Base-by-base conservation (phyloP, 2,329 filamentous ascomycete genomes). In the Fusarium mundagurra region DNA sequence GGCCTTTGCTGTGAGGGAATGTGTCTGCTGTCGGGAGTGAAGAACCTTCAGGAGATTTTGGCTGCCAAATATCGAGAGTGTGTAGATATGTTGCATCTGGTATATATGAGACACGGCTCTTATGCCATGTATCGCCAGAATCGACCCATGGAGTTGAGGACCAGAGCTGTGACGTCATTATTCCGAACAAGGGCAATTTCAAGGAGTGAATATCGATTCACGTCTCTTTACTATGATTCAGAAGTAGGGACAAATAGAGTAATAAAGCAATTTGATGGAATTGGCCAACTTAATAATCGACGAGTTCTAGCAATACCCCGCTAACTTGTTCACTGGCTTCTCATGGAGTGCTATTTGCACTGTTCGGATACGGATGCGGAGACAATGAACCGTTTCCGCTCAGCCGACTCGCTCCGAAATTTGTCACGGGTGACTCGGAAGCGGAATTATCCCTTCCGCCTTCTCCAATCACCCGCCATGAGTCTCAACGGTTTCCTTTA, bases 181-280 rank as follows among this genome's bases (percentile, higher is more conserved):
- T 29, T 18, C 2, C 8, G 5, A 22, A 2, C 0, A 14, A 9
- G 2, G 0, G 2, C 8, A 7, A 24, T 50, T 10, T n/a, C 1
- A 24, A 18, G 5, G 8, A 1, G 5, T 7, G 16, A 14, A 24
- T 18, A 18, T 14, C 8, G 0, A 5, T 33, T 1, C 0, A 0
- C 18, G 11, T 51, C 5, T 51, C 3, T 1, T 2, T 8, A 20
- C 16, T 17, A 4, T 14, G 51, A n/a, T 12, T 12, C 1, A 6
- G 5, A 10, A 17, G 3, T 5, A 29, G 8, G 5, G 6, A 29
- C 6, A 27, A 4, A 22, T 20, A 10, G n/a, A n/a, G n/a, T 2
- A 47, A 4, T 10, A 16, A 2, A 22, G 9, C 8, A 3, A 4
- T 11, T 5, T 22, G 3, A 9, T 16, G 12, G 24, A 7, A 14